Percentiles rank a stretch among this genome's conserved stretches.
Evolutionary conservation across 805 yeast species (phyloP).

Genomic region (Candida caryicola): DNA sequence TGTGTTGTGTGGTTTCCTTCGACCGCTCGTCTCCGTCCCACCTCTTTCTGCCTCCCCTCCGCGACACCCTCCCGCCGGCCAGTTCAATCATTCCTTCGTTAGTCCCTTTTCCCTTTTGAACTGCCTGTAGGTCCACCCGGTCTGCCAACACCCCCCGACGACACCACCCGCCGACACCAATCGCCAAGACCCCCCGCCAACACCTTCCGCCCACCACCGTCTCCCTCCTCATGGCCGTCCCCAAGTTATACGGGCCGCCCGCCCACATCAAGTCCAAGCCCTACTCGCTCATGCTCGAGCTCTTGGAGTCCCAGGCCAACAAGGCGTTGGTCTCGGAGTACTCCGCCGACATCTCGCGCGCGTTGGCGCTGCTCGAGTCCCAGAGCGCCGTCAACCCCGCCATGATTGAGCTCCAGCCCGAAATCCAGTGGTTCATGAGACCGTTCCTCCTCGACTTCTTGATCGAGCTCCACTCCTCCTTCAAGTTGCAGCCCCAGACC

Average conservation of each 20-base stretch:
- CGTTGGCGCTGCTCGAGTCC: slow-evolving; percentile 41
- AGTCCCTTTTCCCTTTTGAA: slow-evolving; percentile 3
- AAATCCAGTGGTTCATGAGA: slow-evolving; percentile 49
- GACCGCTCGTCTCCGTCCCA: too few species aligned
- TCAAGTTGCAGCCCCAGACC: slow-evolving; percentile 42
- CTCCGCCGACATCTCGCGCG: slow-evolving; percentile 33
- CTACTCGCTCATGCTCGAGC: slow-evolving; percentile 45
- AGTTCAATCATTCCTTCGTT: slow-evolving; percentile 12
- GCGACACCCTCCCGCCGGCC: slow-evolving; percentile 1
- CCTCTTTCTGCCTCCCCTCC: too few species aligned
- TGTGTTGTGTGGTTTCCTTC: neutral
- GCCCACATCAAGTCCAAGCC: slow-evolving; percentile 26
- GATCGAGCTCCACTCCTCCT: slow-evolving; percentile 42
- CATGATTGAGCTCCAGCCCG: slow-evolving; percentile 49
- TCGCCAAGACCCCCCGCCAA: too few species aligned
- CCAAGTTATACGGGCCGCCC: slow-evolving; percentile 25
- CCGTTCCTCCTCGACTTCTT: slow-evolving; percentile 43
- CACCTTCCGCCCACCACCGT: slow-evolving; percentile 1
- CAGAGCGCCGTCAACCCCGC: slow-evolving; percentile 44
- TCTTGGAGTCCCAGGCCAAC: slow-evolving; percentile 46
- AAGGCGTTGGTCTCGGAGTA: slow-evolving; percentile 44
- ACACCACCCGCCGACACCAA: too few species aligned
- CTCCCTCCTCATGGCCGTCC: slow-evolving; percentile 1
- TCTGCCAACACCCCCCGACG: too few species aligned
- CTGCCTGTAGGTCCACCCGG: too few species aligned